Percentiles rank a stretch among this genome's conserved stretches.
Conservation (phyloP, 2,329 filamentous ascomycete genomes). For the Fusarium incarnatum region DNA sequence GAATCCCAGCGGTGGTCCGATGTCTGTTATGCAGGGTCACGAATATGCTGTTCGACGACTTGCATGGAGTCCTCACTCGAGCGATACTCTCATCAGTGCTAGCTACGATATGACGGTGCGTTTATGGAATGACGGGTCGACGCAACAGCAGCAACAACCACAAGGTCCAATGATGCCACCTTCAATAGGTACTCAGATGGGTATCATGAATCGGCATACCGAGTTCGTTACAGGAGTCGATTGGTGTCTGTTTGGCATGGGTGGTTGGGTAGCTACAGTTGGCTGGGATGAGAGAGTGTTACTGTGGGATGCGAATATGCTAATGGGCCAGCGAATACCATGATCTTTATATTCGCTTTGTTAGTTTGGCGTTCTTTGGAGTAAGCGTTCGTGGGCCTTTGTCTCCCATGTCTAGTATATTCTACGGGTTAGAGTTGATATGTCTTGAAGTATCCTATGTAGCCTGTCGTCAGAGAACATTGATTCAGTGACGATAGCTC, state of each 20-base stretch:
- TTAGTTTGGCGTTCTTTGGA: slow-evolving; percentile 37
- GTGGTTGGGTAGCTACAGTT: slow-evolving; percentile 94
- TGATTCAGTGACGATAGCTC: too few species aligned
- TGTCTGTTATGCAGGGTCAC: slow-evolving; percentile 83
- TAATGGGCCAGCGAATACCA: slow-evolving; percentile 51
- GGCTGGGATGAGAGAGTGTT: slow-evolving; percentile 94
- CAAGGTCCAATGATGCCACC: slow-evolving; percentile 53
- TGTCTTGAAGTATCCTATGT: neutral
- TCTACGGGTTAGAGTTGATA: neutral
- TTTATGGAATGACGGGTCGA: slow-evolving; percentile 84
- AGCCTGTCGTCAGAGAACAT: neutral
- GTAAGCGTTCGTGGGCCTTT: slow-evolving; percentile 6
- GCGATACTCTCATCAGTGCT: slow-evolving; percentile 85
- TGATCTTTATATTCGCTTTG: slow-evolving; percentile 13
- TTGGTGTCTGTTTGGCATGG: slow-evolving; percentile 96
- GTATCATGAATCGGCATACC: slow-evolving; percentile 90
- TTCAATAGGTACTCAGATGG: slow-evolving; percentile 76
- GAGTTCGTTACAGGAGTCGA: slow-evolving; percentile 97
- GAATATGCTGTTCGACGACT: slow-evolving; percentile 89
- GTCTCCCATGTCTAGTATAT: neutral
- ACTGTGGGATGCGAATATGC: slow-evolving; percentile 85
- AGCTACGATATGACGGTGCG: slow-evolving; percentile 99
- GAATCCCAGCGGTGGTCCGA: slow-evolving; percentile 76
- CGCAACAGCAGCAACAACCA: slow-evolving; percentile 45
- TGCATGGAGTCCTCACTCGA: slow-evolving; percentile 94